Evolutionary conservation across 176 grass and related monocot genomes (phyloP), one percentile per base, ranked within the genome.

Genomic region (Oryza meridionalis): DNA sequence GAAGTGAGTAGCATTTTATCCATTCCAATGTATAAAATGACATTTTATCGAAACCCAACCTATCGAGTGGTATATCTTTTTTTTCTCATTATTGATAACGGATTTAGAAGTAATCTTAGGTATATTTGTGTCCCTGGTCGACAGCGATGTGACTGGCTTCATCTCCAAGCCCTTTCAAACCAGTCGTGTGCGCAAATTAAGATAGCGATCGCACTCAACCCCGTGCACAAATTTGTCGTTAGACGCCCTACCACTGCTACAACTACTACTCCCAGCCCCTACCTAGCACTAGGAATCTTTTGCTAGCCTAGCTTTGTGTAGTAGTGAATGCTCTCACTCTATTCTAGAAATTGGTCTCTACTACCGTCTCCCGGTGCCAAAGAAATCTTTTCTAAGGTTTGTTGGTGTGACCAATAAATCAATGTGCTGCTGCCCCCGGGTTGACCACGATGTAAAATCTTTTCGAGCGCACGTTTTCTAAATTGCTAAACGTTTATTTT

Each of bases 141-240:
- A 46, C 45, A 49, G 46, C 0, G 13, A 49, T 49, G 46, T 49
- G 46, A 49, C 46, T 14, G 46, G 46, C 46, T 46, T 49, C 13
- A 4, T 49, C 46, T 49, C 3, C 12, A 49, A 5, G 12, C 46
- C 11, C 11, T 49, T 49, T 49, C 13, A 49, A 49, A 49, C 11
- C 46, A 49, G 46, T 49, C 46, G 46, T 49, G 12, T 49, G 46
- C 13, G 4, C 46, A 49, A 13, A 49, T 49, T 45, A 59, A 15
- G 67, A 42, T 62, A 37, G 68, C 62, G 31, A 72, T 46, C 6
- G 26, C 69, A 49, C 77, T 79, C 77, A 49, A 11, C 58, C 58
- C 58, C n/a, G 82, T 66, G 63, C 73, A 40, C 45, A 78, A 49
- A 88, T 88, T 84, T 88, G 86, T 84, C 80, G 80, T 78, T 69